These are phyloP conservation scores for Chrysopogon serrulatus DNA, from an alignment of 176 grass and related monocot genomes.

Conservation along the genomic window DNA sequence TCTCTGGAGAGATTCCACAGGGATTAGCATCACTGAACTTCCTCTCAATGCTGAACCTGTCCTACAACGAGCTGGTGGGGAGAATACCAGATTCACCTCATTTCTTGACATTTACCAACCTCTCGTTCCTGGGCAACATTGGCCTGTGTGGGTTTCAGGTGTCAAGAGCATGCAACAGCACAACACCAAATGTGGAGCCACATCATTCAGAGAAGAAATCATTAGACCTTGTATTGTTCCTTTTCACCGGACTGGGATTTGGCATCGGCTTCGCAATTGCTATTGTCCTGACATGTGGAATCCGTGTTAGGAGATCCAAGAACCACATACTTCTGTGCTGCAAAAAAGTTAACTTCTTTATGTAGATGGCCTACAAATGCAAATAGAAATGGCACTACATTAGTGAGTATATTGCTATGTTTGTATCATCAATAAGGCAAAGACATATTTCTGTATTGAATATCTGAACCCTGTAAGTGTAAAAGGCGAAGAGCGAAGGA, in stretches of 20 bases:
- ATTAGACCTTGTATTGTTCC: background rate
- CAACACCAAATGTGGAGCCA: background rate
- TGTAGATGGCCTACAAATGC: background rate
- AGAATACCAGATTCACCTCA: background rate
- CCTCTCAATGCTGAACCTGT: background rate
- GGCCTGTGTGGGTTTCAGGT: background rate
- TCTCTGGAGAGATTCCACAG: background rate
- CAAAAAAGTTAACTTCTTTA: background rate
- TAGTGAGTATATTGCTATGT: background rate
- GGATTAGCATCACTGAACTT: background rate
- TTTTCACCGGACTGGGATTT: background rate
- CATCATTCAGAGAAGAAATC: background rate
- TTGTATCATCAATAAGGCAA: background rate
- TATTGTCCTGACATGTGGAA: background rate
- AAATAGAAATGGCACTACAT: background rate
- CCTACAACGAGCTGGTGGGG: background rate
- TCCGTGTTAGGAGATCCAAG: background rate
- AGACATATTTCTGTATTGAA: background rate
- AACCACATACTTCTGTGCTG: background rate
- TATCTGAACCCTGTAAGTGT: background rate
- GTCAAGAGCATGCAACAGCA: background rate
- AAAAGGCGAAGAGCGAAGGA: background rate
- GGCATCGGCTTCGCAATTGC: background rate
- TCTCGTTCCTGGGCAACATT: background rate
- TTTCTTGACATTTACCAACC: background rate